These are phyloP conservation scores for Capsicum rhomboideum DNA, from an alignment of 257 asterid species.

Conservation along the genomic window DNA sequence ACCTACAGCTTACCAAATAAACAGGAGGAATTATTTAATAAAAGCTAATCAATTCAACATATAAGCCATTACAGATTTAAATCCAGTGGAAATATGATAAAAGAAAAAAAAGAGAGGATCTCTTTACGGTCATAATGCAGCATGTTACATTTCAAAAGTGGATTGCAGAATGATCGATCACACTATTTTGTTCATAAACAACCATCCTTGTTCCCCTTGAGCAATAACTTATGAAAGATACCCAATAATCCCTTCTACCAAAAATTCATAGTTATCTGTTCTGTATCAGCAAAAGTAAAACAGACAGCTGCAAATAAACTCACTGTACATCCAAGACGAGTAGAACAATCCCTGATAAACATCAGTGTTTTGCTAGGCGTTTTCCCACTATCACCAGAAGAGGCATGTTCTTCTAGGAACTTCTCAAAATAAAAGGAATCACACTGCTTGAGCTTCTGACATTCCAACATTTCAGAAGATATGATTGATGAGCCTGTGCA, in stretches of 20 bases:
- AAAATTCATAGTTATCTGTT: background rate
- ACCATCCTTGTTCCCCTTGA: background rate
- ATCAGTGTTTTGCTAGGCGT: constrained; percentile 69
- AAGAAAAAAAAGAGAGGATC: too few species aligned
- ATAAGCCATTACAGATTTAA: background rate
- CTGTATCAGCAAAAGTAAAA: background rate
- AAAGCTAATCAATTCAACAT: background rate
- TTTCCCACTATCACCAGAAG: constrained; percentile 50
- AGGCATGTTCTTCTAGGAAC: constrained; percentile 72
- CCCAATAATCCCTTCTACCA: background rate
- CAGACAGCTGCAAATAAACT: constrained; percentile 17
- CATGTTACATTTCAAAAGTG: background rate
- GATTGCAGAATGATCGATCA: background rate
- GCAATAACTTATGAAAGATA: background rate
- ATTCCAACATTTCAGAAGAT: constrained; percentile 42
- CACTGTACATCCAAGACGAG: constrained; percentile 79
- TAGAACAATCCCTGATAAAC: constrained; percentile 81
- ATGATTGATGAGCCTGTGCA: constrained; percentile 66
- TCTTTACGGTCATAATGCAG: background rate
- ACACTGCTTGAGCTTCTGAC: constrained; percentile 64
- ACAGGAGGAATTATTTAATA: background rate
- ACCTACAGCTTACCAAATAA: background rate
- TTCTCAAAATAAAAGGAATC: constrained; percentile 68
- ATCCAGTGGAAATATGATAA: background rate
- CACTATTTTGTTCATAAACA: background rate